These are phyloP conservation scores for Tritrichomonas musculus DNA, from an alignment of 208 protist genomes.

Conservation along the genomic window DNA sequence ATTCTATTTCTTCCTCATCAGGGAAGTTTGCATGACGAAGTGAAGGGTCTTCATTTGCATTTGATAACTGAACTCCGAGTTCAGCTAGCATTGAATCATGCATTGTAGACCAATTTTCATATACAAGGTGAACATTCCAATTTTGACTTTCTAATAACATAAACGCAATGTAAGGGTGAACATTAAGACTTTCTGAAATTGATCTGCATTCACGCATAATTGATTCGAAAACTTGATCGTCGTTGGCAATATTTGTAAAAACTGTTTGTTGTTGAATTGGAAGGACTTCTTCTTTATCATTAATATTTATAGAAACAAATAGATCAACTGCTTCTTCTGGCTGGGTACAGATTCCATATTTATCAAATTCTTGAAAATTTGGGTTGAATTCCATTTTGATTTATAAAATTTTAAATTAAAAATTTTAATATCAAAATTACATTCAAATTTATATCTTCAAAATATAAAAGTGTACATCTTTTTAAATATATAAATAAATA, in stretches of 20 bases:
- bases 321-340: background rate
- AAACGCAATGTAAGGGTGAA: background rate
- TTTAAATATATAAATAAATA: too few relatives aligned
- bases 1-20: background rate
- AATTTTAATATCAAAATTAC: too few relatives aligned
- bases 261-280: background rate
- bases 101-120: background rate
- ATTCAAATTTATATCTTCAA: too few relatives aligned
- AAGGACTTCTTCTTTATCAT: background rate
- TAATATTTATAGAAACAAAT: background rate
- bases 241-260: background rate
- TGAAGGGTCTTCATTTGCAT: background rate
- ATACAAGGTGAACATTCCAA: background rate
- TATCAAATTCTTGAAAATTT: background rate
- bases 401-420: too few relatives aligned
- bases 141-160: background rate
- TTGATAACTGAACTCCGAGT: background rate
- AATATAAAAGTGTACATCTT: too few relatives aligned
- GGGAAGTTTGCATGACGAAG: background rate
- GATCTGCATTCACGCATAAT: background rate
- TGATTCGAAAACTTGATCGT: background rate
- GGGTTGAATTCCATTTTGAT: too few relatives aligned
- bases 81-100: background rate
- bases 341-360: background rate
- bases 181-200: background rate